Evolutionary conservation across 129 eudicot genomes (phyloP).

Genomic region (Apium graveolens): DNA sequence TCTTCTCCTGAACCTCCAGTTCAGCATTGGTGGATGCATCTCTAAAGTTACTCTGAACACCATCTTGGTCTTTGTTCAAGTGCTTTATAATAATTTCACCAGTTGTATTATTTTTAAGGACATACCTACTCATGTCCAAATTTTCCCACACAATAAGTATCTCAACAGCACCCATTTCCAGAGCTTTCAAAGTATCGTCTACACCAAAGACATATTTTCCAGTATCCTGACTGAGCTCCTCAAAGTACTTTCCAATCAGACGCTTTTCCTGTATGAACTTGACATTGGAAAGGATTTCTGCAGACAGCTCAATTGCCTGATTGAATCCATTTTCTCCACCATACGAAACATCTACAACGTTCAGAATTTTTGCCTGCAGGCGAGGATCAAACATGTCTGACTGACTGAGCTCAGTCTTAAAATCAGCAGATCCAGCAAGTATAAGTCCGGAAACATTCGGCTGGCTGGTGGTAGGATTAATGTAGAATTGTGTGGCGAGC

Average conservation of each 20-base stretch:
- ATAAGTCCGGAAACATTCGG: neutral
- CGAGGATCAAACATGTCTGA: conserved; percentile 9
- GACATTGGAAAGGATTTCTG: conserved; percentile 9
- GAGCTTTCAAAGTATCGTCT: conserved; percentile 6
- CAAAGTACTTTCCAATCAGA: conserved; percentile 6
- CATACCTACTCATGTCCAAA: conserved; percentile 6
- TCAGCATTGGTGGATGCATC: conserved; percentile 4
- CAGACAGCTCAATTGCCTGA: conserved; percentile 7
- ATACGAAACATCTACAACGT: neutral
- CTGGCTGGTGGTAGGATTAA: conserved; percentile 5
- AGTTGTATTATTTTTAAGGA: neutral
- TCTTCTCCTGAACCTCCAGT: conserved; percentile 7
- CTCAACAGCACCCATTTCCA: conserved; percentile 10
- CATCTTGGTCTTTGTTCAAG: conserved; percentile 4
- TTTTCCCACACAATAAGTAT: conserved; percentile 11
- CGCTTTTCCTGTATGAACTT: conserved; percentile 10
- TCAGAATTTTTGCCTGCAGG: conserved; percentile 4
- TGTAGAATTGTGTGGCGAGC: conserved; percentile 5
- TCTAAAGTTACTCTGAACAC: conserved; percentile 6
- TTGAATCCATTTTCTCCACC: conserved; percentile 5
- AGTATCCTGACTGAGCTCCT: conserved; percentile 10
- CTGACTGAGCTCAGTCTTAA: conserved; percentile 8
- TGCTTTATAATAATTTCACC: conserved; percentile 1
- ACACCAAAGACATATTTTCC: conserved; percentile 6
- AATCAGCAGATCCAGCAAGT: conserved; percentile 10